A percentile compares a stretch with the other conserved stretches of the same genome.
phyloP scores from a whole-genome alignment of 495 filamentous ascomycete species.

The Aspergillus leporis region DNA sequence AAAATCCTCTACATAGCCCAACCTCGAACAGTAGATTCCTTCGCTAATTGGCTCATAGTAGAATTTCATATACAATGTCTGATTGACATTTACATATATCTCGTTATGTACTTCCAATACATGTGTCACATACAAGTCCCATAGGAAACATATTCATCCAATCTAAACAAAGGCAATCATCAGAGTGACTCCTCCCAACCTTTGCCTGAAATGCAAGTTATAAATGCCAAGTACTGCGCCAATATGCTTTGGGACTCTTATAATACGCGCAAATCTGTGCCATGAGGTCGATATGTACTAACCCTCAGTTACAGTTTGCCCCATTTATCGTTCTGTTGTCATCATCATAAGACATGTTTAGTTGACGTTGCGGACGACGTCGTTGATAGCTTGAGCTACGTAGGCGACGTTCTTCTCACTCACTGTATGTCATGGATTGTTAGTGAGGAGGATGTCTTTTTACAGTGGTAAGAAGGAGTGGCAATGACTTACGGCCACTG shows the following conservation, averaged over 20 bases:
- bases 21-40: neutral
- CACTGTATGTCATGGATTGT: constrained; percentile 40
- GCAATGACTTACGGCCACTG: constrained; percentile 42
- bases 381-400: constrained; percentile 48
- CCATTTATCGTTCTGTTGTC: neutral
- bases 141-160: neutral
- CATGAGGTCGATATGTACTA: neutral
- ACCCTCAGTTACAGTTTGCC: neutral
- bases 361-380: constrained; percentile 45
- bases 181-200: neutral
- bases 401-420: constrained; percentile 51
- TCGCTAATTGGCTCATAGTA: too few species aligned
- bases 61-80: neutral
- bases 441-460: constrained; percentile 4
- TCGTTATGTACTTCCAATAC: neutral
- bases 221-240: neutral
- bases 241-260: neutral
- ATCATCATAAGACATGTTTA: constrained; percentile 17
- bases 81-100: neutral
- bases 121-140: neutral
- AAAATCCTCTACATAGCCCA: neutral
- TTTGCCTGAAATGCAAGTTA: neutral
- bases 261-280: neutral
- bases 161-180: neutral
- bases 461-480: neutral